Conservation (phyloP, 2,329 filamentous ascomycete species). For the Monilinia laxa region DNA sequence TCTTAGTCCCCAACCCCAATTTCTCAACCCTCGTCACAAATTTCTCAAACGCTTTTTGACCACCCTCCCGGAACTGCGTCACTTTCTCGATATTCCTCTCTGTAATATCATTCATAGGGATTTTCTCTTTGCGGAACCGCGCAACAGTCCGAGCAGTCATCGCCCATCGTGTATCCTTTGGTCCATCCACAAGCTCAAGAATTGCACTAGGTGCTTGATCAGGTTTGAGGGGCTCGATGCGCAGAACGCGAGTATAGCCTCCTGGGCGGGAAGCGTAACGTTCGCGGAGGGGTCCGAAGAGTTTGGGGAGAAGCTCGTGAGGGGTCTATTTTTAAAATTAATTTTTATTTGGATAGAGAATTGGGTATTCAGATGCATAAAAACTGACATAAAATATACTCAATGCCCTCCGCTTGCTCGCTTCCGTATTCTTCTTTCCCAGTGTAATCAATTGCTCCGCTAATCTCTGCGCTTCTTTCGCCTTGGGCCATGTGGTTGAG, state of each 20-base stretch:
- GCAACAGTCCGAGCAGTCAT: conserved; percentile 87
- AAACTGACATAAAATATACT: conserved; percentile 78
- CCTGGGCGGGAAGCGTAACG: conserved; percentile 77
- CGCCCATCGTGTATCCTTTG: conserved; percentile 89
- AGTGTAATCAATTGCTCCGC: conserved; percentile 94
- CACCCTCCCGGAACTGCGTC: conserved; percentile 68
- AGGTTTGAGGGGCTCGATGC: conserved; percentile 81
- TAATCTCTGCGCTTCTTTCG: conserved; percentile 91
- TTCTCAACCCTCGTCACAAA: conserved; percentile 52
- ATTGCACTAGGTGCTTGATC: conserved; percentile 90
- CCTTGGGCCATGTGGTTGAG: conserved; percentile 92
- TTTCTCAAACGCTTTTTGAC: conserved; percentile 65
- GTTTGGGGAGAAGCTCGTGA: conserved; percentile 71
- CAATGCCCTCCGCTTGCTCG: conserved; percentile 70
- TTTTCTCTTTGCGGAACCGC: conserved; percentile 55
- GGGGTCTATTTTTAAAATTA: conserved; percentile 55
- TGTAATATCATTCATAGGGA: conserved; percentile 68
- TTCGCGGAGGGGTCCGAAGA: conserved; percentile 78
- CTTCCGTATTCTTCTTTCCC: conserved; percentile 89
- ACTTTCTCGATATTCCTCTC: conserved; percentile 79
- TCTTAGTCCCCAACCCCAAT: conserved; percentile 41
- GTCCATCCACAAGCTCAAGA: conserved; percentile 91
- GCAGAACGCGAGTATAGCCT: conserved; percentile 92
- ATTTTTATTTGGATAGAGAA: neutral
- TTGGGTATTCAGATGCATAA: neutral